Evolutionary conservation across 495 filamentous ascomycete genomes (phyloP).

Genomic region (Xylaria grammica): DNA sequence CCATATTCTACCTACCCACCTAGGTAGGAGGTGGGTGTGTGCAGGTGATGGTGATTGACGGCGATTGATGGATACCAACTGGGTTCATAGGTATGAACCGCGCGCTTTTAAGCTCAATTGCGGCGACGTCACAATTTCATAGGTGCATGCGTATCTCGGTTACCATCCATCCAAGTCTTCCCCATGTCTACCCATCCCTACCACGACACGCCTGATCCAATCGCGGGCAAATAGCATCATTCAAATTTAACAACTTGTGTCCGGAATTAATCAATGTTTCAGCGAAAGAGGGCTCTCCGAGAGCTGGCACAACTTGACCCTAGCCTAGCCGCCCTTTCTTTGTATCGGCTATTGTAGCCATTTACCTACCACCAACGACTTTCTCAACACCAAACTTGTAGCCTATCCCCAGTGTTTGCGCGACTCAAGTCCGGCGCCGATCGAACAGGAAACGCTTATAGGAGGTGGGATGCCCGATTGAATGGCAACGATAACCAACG

Average conservation of each 20-base stretch:
- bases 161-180: neutral
- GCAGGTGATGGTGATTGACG: no score
- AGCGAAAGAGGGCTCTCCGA: neutral
- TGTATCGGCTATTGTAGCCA: neutral
- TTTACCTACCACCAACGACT: neutral
- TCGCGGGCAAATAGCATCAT: neutral
- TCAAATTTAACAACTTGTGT: neutral
- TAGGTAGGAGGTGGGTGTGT: no score
- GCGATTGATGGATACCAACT: no score
- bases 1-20: no score
- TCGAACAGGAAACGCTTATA: neutral
- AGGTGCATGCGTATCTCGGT: neutral
- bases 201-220: neutral
- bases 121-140: conserved; percentile 16
- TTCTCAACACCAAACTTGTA: no score
- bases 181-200: no score
- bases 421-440: neutral
- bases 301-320: conserved; percentile 1
- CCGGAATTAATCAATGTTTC: neutral
- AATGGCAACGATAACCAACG: conserved; percentile 10
- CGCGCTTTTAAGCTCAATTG: conserved; percentile 12
- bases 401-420: neutral
- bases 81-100: no score
- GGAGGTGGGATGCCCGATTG: neutral
- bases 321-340: neutral